A percentile compares a stretch with the other conserved stretches of the same genome.
Evolutionary conservation across 1,284 basidiomycete species (phyloP).

Genomic region (Melampsora larici-populina): DNA sequence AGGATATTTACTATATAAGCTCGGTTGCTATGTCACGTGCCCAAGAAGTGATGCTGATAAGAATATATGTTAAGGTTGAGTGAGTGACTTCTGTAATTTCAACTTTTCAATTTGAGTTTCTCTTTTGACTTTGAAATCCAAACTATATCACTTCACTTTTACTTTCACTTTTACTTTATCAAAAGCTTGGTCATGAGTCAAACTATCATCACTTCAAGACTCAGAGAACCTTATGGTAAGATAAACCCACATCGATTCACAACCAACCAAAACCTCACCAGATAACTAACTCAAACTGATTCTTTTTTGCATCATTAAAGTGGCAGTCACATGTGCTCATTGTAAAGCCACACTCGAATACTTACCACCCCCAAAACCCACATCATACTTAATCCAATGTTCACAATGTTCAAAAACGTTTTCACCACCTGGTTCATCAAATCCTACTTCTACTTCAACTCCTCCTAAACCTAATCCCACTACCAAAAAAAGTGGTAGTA

Average conservation of each 20-base stretch:
- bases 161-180: no score
- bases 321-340: constrained; percentile 36
- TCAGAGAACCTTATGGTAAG: constrained; percentile 37
- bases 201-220: constrained; percentile 26
- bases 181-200: constrained; percentile 21
- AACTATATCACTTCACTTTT: no score
- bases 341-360: constrained; percentile 41
- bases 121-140: no score
- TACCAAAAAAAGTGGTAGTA: constrained; percentile 43
- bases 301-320: constrained; percentile 5
- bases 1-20: no score
- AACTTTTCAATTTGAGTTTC: no score
- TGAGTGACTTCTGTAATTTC: no score
- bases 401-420: constrained; percentile 29
- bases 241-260: no score
- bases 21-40: no score
- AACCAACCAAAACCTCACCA: no score
- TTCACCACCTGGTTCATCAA: constrained; percentile 13
- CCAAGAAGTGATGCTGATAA: no score
- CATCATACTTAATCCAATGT: constrained; percentile 25
- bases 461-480: background rate
- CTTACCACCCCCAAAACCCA: constrained; percentile 2
- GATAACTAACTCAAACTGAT: background rate
- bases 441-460: background rate
- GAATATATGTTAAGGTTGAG: no score